Percentiles rank a stretch among this genome's conserved stretches.
Conservation (phyloP, 2,329 filamentous ascomycete genomes). For the Colletotrichum sp. region DNA sequence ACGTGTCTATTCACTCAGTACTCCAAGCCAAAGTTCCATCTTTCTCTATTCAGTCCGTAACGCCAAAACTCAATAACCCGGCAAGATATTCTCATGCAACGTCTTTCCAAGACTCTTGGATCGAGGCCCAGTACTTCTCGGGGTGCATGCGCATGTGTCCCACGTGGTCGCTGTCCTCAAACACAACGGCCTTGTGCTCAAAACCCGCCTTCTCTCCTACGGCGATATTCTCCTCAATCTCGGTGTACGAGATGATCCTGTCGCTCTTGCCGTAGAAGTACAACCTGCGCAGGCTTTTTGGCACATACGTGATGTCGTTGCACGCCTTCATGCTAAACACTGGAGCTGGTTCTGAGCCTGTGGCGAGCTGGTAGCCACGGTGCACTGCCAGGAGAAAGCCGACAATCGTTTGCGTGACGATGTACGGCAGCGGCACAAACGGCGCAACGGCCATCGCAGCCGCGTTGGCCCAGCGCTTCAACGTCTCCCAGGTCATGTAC, state of each 20-base stretch:
- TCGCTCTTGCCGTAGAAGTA: conserved; percentile 66
- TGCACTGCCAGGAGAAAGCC: conserved; percentile 44
- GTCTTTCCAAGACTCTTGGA: conserved; percentile 33
- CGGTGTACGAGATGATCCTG: conserved; percentile 57
- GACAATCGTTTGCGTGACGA: conserved; percentile 52
- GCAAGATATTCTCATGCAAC: neutral
- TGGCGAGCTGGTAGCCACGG: conserved; percentile 35
- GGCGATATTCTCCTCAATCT: conserved; percentile 60
- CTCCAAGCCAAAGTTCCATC: neutral
- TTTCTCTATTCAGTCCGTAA: neutral
- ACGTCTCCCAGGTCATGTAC: conserved; percentile 43
- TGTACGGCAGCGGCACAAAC: conserved; percentile 54
- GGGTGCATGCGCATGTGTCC: conserved; percentile 64
- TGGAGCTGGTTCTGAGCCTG: conserved; percentile 45
- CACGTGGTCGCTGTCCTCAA: conserved; percentile 64
- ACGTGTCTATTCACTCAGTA: neutral
- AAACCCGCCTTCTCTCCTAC: conserved; percentile 54
- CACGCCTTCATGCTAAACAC: conserved; percentile 20
- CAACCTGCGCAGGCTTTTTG: conserved; percentile 46
- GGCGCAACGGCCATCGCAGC: conserved; percentile 55
- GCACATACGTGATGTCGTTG: conserved; percentile 27
- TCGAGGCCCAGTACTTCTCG: conserved; percentile 61
- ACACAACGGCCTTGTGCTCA: conserved; percentile 52
- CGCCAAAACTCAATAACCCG: neutral
- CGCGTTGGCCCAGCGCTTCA: conserved; percentile 56